Base-by-base conservation (phyloP, 2,329 filamentous ascomycete genomes). In the Phialophora macrospora region DNA sequence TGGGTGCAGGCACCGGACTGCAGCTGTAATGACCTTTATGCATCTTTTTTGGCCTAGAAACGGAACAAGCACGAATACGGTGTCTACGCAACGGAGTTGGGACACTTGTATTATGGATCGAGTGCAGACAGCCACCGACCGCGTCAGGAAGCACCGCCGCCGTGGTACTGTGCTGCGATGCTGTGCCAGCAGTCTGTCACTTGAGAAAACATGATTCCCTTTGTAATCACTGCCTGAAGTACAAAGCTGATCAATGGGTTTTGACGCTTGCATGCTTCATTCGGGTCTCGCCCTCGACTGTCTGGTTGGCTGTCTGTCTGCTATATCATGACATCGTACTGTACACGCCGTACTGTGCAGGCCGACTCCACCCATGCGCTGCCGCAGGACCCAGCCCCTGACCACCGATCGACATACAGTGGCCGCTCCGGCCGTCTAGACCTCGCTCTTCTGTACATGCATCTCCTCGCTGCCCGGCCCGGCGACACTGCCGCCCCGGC, bases 41-140 rank as follows among this genome's bases (percentile, higher is more conserved):
- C 60, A 62, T 56, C 44, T 56, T 51, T 54, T 22, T 61, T 61
- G 48, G 60, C 51, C 22, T 62, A 62, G 51, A 62, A 55, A 55
- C 20, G 48, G 32, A 52, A 61, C 32, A 55, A 30, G 60, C 38
- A 55, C 24, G 52, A 14, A 30, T n/a, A 55, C 17, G 52, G 28
- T 9, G 52, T 34, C 52, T 1, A 22, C 14, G 20, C 20, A 14
- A 28, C 48, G 48, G 48, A 12, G 20, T 51, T 17, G 38, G 38
- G 14, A 44, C 14, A 44, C 3, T 8, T 8, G 38, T 44, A 44
- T 44, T n/a, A 44, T 41, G 34, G 38, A 44, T 44, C 38, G 17
- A 44, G 38, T 44, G 38, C 38, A 7, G 17, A 44, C 14, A 20
- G 38, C 38, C 38, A 20, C 38, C 17, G 38, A n/a, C 38, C 17